Evolutionary conservation across 2,329 filamentous ascomycete genomes (phyloP).

Genomic region (Xylaria sp.): DNA sequence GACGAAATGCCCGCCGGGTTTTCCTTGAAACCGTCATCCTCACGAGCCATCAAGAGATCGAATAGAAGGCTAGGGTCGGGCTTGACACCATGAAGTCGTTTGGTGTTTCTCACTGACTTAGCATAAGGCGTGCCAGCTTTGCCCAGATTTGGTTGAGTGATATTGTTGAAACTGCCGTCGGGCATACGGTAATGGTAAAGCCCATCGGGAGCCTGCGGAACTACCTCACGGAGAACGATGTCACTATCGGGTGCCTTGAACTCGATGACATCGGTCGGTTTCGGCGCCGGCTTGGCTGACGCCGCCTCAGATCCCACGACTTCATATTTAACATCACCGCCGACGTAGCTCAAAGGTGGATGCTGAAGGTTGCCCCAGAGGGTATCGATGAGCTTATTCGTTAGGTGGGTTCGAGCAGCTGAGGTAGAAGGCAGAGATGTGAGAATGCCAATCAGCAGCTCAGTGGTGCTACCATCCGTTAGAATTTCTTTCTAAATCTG

Average conservation of each 20-base stretch:
- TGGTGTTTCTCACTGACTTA: constrained; percentile 64
- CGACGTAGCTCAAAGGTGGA: constrained; percentile 54
- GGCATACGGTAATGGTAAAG: constrained; percentile 43
- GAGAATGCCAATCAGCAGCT: constrained; percentile 48
- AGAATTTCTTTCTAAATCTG: constrained; percentile 4
- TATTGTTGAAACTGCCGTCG: constrained; percentile 58
- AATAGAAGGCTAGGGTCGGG: constrained; percentile 72
- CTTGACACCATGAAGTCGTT: constrained; percentile 61
- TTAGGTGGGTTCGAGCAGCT: constrained; percentile 46
- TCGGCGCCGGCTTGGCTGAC: constrained; percentile 43
- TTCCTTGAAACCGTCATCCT: constrained; percentile 55
- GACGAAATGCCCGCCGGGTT: constrained; percentile 77
- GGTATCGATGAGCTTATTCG: constrained; percentile 56
- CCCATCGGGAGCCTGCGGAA: constrained; percentile 46
- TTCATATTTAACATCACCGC: constrained; percentile 49
- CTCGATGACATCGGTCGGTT: constrained; percentile 45
- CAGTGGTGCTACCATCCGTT: constrained; percentile 44
- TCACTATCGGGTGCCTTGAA: constrained; percentile 48
- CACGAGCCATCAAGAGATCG: constrained; percentile 68
- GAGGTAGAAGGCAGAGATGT: constrained; percentile 46
- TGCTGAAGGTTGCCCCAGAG: constrained; percentile 62
- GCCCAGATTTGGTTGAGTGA: constrained; percentile 67
- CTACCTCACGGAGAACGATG: constrained; percentile 44
- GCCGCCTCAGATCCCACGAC: constrained; percentile 40
- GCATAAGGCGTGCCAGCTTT: constrained; percentile 71